These are phyloP conservation scores for Phytopythium boreale DNA, from an alignment of 352 stramenopile genomes.

Conservation along the genomic window DNA sequence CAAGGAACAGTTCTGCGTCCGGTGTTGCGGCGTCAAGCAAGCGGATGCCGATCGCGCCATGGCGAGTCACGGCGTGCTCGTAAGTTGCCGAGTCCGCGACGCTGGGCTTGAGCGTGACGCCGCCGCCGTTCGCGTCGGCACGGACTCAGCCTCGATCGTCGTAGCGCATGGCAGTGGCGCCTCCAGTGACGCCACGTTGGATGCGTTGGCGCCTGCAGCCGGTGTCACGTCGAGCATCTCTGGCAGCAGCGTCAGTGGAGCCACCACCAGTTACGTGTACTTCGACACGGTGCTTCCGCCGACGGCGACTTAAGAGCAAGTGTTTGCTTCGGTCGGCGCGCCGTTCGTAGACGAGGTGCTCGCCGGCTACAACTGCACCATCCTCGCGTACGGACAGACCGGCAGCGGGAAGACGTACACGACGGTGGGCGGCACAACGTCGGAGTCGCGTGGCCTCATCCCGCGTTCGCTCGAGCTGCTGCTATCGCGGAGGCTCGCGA, in stretches of 20 bases:
- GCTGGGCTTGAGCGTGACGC: not conserved
- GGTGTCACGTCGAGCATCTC: too few relatives aligned
- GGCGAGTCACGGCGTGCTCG: conserved; percentile 39
- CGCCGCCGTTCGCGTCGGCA: not conserved
- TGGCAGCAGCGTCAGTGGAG: too few relatives aligned
- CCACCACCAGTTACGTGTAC: conserved; percentile 15
- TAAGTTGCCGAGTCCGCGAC: conserved; percentile 60
- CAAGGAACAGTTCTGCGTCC: not conserved
- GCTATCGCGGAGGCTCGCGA: conserved; percentile 17
- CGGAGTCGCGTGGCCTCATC: conserved; percentile 29
- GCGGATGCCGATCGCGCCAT: conserved; percentile 9
- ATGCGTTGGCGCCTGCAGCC: not conserved
- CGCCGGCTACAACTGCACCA: conserved; percentile 63
- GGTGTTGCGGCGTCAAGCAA: not conserved
- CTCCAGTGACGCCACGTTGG: not conserved
- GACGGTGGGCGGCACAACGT: conserved; percentile 24
- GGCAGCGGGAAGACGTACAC: conserved; percentile 72
- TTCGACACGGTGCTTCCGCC: conserved; percentile 54
- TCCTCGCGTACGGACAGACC: conserved; percentile 72
- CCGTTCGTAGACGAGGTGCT: conserved; percentile 56
- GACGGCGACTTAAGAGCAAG: conserved; percentile 27
- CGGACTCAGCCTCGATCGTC: conserved; percentile 8
- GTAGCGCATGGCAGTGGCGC: not conserved
- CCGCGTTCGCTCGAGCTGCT: conserved; percentile 37
- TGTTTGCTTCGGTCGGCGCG: conserved; percentile 43